Base-by-base conservation (phyloP, 2,329 filamentous ascomycete species). In the Rhexocercosporidium sp. region DNA sequence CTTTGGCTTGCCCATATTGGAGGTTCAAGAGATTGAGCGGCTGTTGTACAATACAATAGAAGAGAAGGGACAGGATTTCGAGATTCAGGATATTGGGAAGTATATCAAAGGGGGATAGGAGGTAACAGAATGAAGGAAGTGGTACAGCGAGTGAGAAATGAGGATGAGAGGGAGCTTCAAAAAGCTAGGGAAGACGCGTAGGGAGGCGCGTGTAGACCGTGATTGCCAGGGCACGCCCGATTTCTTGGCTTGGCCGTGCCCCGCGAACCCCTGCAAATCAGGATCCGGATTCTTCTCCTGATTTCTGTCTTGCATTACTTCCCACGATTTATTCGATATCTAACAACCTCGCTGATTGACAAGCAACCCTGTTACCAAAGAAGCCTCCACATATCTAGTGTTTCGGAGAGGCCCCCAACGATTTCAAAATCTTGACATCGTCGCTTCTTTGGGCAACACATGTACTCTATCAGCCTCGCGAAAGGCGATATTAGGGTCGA, bases 1-100 rank as follows among this genome's bases (percentile, higher is more conserved):
- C 54, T 69, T 70, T 61, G 34, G 20, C 25, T 61, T 61, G n/a
- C 18, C 62, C 62, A 65, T 65, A 6, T 31, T 51, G 31, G n/a
- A 18, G 4, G 18, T 34, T 56, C n/a, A 34, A 7, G 11, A n/a
- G n/a, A 34, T 20, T 29, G 44, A 11, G 6, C 22, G 25, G 25
- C 29, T 25, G 8, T 29, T 57, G 51, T 29, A 64, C 27, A 57
- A 29, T 64, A 34, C 25, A 47, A 49, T 3, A 11, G 37, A 62
- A 14, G 39, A 56, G 25, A 25, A 31, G 25, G 46, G n/a, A 18
- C 34, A 22, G 27, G 31, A 44, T 29, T 9, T 27, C 16, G 25
- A 27, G 29, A 44, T 54, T 12, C 25, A 11, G 44, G n/a, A 12
- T 25, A 34, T 25, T 6, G 11, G 22, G 12, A 27, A 12, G 34